Base-by-base conservation (phyloP, 805 yeast species). In the Metschnikowia continentalis region DNA sequence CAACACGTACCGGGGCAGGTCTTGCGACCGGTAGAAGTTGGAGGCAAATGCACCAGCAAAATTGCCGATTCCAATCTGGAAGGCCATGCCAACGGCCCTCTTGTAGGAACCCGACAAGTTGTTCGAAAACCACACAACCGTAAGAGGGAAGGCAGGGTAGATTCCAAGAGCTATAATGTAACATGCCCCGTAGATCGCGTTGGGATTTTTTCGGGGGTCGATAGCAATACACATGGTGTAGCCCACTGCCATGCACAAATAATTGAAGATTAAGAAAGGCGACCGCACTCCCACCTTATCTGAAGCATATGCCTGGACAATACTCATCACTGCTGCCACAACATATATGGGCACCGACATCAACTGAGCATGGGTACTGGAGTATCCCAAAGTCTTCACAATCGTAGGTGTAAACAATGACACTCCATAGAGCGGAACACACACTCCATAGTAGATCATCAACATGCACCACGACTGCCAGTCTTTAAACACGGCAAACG, bases 371-470 rank as follows among this genome's bases (percentile, higher is more conserved):
- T 58, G 61, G 32, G 71, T 65, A 26, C 67, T 63, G 41, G 72
- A 59, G 59, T 74, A 76, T 1, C 81, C 81, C 63, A 77, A 64
- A 48, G 65, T 67, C 43, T 61, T 69, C 51, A 77, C 69, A 52
- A 77, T 72, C 3, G 79, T 68, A 8, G 81, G 80, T 32, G 77
- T 57, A 51, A 77, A 76, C 17, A 73, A 67, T 20, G 79, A 68
- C 19, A 75, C 54, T 10, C 68, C 73, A 50, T 71, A 71, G 5
- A 67, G 61, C 23, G 75, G 72, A 32, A 65, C 62, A 50, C 61
- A 58, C 22, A 65, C 54, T 7, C 67, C 70, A 59, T 61, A 62
- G 53, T 67, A 65, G 39, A 61, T 49, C 22, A 66, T 44, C 37
- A 66, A 54, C 48, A 61, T 65, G 15, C 55, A 43, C 56, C 66